phyloP scores from a whole-genome alignment of 768 basidiomycete genomes.

The Mycena haematopus region DNA sequence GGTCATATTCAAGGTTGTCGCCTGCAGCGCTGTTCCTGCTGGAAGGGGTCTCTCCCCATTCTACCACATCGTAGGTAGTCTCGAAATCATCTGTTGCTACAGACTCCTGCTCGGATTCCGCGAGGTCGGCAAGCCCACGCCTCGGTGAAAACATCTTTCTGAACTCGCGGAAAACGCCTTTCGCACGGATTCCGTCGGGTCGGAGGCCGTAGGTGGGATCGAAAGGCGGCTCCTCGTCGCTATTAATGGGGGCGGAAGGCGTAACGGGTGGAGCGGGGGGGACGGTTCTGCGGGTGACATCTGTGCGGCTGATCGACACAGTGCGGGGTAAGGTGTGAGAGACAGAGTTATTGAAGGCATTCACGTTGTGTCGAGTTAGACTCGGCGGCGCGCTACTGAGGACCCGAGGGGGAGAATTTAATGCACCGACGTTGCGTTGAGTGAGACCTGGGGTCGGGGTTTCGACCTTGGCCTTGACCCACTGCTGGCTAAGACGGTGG shows the following conservation, averaged over 20 bases:
- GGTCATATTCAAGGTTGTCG: conserved; percentile 74
- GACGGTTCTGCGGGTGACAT: conserved; percentile 36
- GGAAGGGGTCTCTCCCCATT: conserved; percentile 64
- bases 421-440: conserved; percentile 18
- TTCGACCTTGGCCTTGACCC: conserved; percentile 94
- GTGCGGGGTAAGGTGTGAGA: conserved; percentile 16
- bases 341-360: conserved; percentile 22
- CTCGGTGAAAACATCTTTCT: conserved; percentile 72
- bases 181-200: conserved; percentile 87
- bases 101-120: conserved; percentile 61
- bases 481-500: conserved; percentile 92
- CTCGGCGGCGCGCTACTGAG: conserved; percentile 26
- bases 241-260: conserved; percentile 64
- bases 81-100: conserved; percentile 48
- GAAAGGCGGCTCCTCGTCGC: conserved; percentile 46
- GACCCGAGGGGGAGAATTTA: conserved; percentile 4
- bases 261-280: conserved; percentile 52
- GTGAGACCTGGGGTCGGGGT: conserved; percentile 31
- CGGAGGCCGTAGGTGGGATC: conserved; percentile 97
- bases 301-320: conserved; percentile 28
- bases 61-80: conserved; percentile 65
- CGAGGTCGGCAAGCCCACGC: conserved; percentile 79
- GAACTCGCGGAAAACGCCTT: conserved; percentile 82
- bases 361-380: conserved; percentile 30
- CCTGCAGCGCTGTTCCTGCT: conserved; percentile 49